phyloP scores from a whole-genome alignment of 768 basidiomycete species.

The Pleurotus eryngii region DNA sequence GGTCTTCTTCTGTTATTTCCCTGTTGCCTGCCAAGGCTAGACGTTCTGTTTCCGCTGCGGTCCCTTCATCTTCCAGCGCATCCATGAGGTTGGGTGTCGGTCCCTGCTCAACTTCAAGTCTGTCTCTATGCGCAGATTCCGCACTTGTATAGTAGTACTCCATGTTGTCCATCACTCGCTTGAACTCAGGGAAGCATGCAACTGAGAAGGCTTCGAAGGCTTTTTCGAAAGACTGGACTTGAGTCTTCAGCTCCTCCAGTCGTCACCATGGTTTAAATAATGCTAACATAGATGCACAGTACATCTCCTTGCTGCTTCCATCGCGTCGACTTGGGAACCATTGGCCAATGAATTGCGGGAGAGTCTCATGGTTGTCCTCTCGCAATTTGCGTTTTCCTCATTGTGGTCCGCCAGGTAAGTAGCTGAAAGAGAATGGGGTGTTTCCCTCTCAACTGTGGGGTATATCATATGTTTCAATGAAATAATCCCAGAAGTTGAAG shows the following conservation, averaged over 20 bases:
- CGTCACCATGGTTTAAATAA: conserved; percentile 6
- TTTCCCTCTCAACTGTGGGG: no score
- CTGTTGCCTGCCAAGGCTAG: no score
- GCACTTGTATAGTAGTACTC: conserved; percentile 8
- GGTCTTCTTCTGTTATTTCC: not conserved
- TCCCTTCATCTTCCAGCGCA: no score
- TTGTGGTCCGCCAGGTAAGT: no score
- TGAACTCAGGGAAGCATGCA: not conserved
- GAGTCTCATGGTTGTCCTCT: not conserved
- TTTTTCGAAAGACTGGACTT: not conserved
- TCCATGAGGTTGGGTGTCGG: no score
- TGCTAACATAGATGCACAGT: conserved; percentile 9
- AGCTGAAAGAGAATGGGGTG: no score
- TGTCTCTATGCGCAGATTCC: not conserved
- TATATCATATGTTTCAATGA: conserved; percentile 29
- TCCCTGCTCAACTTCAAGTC: not conserved
- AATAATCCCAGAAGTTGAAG: conserved; percentile 18
- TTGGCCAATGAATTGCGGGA: conserved; percentile 14
- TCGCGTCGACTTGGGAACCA: conserved; percentile 14
- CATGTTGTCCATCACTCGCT: not conserved
- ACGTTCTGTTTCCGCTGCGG: no score
- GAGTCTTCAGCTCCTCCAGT: not conserved
- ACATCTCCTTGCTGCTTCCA: conserved; percentile 9
- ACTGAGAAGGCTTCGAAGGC: not conserved
- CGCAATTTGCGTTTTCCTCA: not conserved